phyloP scores from a whole-genome alignment of 1,139 yeast genomes.

The Nakaseomyces nivariensis region DNA sequence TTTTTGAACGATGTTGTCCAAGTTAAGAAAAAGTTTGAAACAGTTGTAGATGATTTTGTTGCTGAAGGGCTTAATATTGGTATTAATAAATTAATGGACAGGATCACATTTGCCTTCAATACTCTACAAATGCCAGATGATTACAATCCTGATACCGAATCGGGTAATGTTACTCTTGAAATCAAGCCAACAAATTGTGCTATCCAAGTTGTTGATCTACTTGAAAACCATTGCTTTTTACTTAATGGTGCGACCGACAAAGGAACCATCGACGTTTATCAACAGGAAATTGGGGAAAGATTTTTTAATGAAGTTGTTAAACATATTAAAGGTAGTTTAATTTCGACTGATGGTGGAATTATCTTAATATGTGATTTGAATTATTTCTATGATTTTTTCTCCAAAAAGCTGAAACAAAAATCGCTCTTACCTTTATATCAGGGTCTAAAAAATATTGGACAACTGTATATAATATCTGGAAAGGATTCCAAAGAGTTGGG shows the following conservation, averaged over 20 bases:
- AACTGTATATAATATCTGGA: conserved; percentile 65
- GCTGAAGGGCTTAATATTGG: conserved; percentile 91
- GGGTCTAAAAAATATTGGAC: conserved; percentile 77
- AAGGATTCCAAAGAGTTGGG: conserved; percentile 78
- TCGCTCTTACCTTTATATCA: conserved; percentile 67
- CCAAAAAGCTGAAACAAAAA: conserved; percentile 51
- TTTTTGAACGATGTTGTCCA: conserved; percentile 74
- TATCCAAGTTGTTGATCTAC: conserved; percentile 44
- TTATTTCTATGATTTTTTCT: conserved; percentile 61
- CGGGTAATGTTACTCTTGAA: conserved; percentile 13
- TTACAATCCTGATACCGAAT: conserved; percentile 34
- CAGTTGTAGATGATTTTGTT: conserved; percentile 72
- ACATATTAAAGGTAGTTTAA: conserved; percentile 54
- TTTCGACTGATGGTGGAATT: conserved; percentile 77
- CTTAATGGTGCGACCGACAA: conserved; percentile 80
- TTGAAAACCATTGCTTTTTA: conserved; percentile 65
- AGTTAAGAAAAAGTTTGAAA: conserved; percentile 71
- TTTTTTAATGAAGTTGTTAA: conserved; percentile 71
- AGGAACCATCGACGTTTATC: conserved; percentile 81
- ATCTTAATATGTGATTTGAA: conserved; percentile 68
- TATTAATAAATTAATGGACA: conserved; percentile 75
- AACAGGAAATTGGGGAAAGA: conserved; percentile 86
- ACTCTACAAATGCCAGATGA: conserved; percentile 46
- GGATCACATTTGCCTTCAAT: conserved; percentile 47
- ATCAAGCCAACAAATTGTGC: conserved; percentile 74